These are phyloP conservation scores for Coemansia sp. DNA, from an alignment of 371 early-diverging fungal genomes.

Conservation along the genomic window DNA sequence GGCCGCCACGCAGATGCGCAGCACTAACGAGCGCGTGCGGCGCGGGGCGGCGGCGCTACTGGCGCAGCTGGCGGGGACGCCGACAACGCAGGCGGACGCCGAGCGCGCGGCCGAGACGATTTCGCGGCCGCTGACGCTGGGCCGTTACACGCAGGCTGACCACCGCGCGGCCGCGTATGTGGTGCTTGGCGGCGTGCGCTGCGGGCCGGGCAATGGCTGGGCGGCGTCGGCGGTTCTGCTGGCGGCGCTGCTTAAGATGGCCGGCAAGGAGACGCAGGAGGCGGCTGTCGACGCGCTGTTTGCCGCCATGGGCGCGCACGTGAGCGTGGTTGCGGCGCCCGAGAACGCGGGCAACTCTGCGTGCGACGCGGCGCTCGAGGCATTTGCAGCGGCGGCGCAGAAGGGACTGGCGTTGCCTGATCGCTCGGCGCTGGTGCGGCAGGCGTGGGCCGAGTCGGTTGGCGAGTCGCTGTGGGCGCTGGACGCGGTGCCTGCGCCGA, in stretches of 20 bases:
- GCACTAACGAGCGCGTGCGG: constrained; percentile 40
- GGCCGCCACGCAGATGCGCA: constrained; percentile 55
- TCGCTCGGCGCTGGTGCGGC: constrained; percentile 36
- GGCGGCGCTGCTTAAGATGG: constrained; percentile 62
- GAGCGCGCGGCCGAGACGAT: constrained; percentile 22
- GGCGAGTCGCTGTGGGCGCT: not conserved
- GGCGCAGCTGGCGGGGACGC: constrained; percentile 14
- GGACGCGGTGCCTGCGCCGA: constrained; percentile 2
- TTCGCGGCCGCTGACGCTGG: constrained; percentile 33
- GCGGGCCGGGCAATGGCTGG: constrained; percentile 55
- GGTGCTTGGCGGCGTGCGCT: constrained; percentile 56
- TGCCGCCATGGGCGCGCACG: constrained; percentile 62
- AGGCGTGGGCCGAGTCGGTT: constrained; percentile 1
- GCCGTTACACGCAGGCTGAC: constrained; percentile 50
- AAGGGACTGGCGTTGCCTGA: constrained; percentile 50
- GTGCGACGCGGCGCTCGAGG: constrained; percentile 58
- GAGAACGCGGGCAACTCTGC: constrained; percentile 55
- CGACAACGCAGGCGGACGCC: constrained; percentile 21
- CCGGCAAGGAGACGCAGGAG: constrained; percentile 79
- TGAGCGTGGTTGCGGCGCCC: constrained; percentile 58
- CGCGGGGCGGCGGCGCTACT: constrained; percentile 36
- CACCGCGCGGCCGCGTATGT: constrained; percentile 63
- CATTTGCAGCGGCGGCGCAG: constrained; percentile 54
- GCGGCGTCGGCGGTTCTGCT: constrained; percentile 62
- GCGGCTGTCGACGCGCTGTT: constrained; percentile 64